A percentile compares a stretch with the other conserved stretches of the same genome.
Evolutionary conservation across 78 protist genomes (phyloP).

Genomic region (Dictyostelium capitatum): DNA sequence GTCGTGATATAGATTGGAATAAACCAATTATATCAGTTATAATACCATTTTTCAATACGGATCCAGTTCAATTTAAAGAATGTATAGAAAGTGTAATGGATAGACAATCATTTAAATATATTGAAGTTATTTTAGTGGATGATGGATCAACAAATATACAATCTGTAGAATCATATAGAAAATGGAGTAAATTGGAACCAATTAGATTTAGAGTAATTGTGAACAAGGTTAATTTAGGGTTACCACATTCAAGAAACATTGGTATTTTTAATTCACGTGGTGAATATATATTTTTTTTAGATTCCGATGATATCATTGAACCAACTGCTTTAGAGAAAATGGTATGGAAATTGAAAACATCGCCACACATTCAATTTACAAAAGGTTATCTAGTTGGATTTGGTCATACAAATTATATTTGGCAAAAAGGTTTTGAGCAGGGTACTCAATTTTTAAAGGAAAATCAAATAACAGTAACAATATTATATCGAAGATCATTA

Average conservation of each 20-base stretch:
- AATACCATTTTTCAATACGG: slow-evolving; percentile 43
- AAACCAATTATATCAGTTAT: slow-evolving; percentile 33
- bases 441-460: background rate
- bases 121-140: slow-evolving; percentile 37
- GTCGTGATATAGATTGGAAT: background rate
- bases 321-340: slow-evolving; percentile 69
- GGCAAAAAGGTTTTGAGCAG: slow-evolving; percentile 65
- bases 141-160: slow-evolving; percentile 30
- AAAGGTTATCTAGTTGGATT: slow-evolving; percentile 61
- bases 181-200: slow-evolving; percentile 1
- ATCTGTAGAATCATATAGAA: background rate
- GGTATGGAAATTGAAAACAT: slow-evolving; percentile 46
- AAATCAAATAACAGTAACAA: slow-evolving; percentile 49
- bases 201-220: background rate
- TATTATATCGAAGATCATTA: slow-evolving; percentile 25
- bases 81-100: slow-evolving; percentile 1
- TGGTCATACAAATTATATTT: slow-evolving; percentile 27
- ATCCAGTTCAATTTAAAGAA: slow-evolving; percentile 10
- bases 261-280: slow-evolving; percentile 15
- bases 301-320: slow-evolving; percentile 59
- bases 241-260: slow-evolving; percentile 44
- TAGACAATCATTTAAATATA: slow-evolving; percentile 40
- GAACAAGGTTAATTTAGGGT: slow-evolving; percentile 18
- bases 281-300: slow-evolving; percentile 33
- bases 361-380: slow-evolving; percentile 28